A percentile compares a stretch with the other conserved stretches of the same genome.
Evolutionary conservation across 495 filamentous ascomycete genomes (phyloP).

Genomic region (Pyrenopolyporus hunteri): DNA sequence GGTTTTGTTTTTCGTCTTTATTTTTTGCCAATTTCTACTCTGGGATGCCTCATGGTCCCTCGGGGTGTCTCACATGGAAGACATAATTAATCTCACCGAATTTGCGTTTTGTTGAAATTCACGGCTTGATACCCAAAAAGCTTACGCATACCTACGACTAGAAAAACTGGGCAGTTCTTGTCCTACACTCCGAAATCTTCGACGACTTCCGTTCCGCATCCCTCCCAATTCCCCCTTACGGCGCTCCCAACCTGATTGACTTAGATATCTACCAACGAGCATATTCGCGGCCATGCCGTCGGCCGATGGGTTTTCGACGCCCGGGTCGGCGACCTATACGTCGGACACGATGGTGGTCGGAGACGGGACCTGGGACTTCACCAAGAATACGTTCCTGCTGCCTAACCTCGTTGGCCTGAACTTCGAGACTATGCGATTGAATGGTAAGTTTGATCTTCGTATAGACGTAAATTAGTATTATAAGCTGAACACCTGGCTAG

Average conservation of each 20-base stretch:
- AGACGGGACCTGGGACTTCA: conserved; percentile 89
- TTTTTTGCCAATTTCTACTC: background rate
- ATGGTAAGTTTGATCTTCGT: conserved; percentile 65
- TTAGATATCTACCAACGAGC: conserved; percentile 11
- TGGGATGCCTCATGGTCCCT: background rate
- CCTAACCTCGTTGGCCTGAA: conserved; percentile 87
- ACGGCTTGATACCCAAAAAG: conserved; percentile 19
- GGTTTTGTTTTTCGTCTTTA: background rate
- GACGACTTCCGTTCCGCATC: conserved; percentile 31
- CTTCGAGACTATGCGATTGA: conserved; percentile 93
- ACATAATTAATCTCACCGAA: conserved; percentile 14
- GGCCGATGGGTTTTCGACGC: conserved; percentile 65
- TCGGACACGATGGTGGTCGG: conserved; percentile 86
- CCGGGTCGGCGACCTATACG: conserved; percentile 81
- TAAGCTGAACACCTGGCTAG: conserved; percentile 51
- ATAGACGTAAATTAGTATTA: background rate
- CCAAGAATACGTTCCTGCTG: conserved; percentile 83
- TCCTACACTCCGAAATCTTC: conserved; percentile 7
- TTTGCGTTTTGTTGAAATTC: conserved; percentile 12
- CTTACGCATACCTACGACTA: conserved; percentile 5
- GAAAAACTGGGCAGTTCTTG: conserved; percentile 3
- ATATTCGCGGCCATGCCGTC: conserved; percentile 56
- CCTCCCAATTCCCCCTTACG: conserved; percentile 6
- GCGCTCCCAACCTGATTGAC: background rate
- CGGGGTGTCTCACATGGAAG: conserved; percentile 1